Evolutionary conservation across 2,329 filamentous ascomycete genomes (phyloP), one percentile per base, ranked within the genome.

Genomic region (Trichophyton simii): DNA sequence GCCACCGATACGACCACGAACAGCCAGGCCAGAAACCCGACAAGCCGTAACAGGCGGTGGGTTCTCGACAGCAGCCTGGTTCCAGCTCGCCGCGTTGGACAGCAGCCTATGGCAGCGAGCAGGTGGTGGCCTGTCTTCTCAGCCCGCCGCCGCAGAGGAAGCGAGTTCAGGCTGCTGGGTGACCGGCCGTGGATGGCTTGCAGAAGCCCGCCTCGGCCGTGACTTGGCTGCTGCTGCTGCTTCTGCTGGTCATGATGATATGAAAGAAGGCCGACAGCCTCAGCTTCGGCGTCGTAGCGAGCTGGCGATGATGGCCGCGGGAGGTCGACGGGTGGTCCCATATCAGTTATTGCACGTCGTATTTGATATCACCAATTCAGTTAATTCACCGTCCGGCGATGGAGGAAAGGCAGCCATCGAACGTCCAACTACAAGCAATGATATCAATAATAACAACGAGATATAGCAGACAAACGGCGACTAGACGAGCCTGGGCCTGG

Each of bases 1-100:
- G 60, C 9, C 6, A 25, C 57, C 1, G 62, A 63, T n/a, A 62
- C 22, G 9, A 54, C 34, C 25, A 58, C 22, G 18, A 63, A 63
- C 46, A 52, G 7, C 52, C 28, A 55, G 31, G 34, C 52, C 52
- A 55, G 52, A 13, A 55, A 20, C 15, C n/a, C 28, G 18, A 36
- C n/a, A 34, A 36, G 28, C 52, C 52, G 52, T n/a, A 34, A n/a
- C 52, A 55, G 9, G 52, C 52, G 52, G 52, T 34, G 52, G n/a
- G 52, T 20, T 34, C 15, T 55, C 52, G 52, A 34, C n/a, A 36
- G 15, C n/a, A 36, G 15, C n/a, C 52, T 55, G 46, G 20, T 9
- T 15, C 46, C 46, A 5, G 20, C 46, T 28, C 46, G 46, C 25
- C 22, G 22, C 25, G 46, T 28, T 22, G 46, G 46, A 52, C 22